Evolutionary conservation across 768 basidiomycete species (phyloP).

Genomic region (Vishniacozyma victoriae): DNA sequence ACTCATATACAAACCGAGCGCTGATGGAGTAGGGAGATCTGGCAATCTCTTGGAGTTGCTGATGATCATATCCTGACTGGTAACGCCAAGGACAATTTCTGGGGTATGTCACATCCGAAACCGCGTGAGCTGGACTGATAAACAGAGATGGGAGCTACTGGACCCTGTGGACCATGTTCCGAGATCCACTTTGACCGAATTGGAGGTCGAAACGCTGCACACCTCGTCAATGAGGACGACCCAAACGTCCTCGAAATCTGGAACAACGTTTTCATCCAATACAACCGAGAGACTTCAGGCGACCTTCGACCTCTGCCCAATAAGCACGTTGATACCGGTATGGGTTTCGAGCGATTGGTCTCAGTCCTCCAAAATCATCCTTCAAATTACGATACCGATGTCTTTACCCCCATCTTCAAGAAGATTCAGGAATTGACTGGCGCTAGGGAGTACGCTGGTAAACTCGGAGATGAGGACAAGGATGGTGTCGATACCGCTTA

Average conservation of each 20-base stretch:
- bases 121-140: background rate
- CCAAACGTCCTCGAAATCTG: slow-evolving; percentile 90
- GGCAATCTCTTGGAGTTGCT: slow-evolving; percentile 80
- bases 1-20: background rate
- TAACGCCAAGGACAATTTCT: slow-evolving; percentile 96
- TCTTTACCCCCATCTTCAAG: slow-evolving; percentile 81
- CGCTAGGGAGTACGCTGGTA: slow-evolving; percentile 78
- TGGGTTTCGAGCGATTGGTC: slow-evolving; percentile 98
- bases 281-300: slow-evolving; percentile 87
- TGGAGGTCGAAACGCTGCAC: slow-evolving; percentile 90
- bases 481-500: slow-evolving; percentile 98
- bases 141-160: slow-evolving; percentile 94
- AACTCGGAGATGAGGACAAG: slow-evolving; percentile 86
- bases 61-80: slow-evolving; percentile 90
- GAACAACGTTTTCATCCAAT: slow-evolving; percentile 99
- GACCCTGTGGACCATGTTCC: slow-evolving; percentile 88
- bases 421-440: slow-evolving; percentile 84
- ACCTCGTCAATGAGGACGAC: slow-evolving; percentile 91
- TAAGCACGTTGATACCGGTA: slow-evolving; percentile 96
- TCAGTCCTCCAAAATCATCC: slow-evolving; percentile 82
- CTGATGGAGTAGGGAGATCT: slow-evolving; percentile 53
- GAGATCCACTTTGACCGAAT: slow-evolving; percentile 97
- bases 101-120: slow-evolving; percentile 62
- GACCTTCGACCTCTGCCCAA: slow-evolving; percentile 72
- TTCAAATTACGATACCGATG: slow-evolving; percentile 97